phyloP scores from a whole-genome alignment of 1,284 basidiomycete species.

The Cryptococcus sp. region DNA sequence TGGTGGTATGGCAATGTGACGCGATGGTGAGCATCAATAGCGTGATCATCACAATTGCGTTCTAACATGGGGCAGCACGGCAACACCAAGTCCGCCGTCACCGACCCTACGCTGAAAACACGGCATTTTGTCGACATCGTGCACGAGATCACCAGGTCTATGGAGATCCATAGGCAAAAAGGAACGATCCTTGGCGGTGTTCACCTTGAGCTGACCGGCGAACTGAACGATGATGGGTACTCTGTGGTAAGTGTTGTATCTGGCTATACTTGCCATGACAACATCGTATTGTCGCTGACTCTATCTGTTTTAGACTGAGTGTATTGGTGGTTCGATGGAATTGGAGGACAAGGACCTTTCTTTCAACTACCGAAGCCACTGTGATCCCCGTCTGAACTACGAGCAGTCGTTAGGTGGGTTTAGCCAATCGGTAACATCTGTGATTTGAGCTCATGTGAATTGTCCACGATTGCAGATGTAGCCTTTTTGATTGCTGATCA shows the following conservation, averaged over 20 bases:
- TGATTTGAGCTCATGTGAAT: background rate
- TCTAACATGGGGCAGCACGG: conserved; percentile 12
- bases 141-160: conserved; percentile 76
- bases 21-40: conserved; percentile 65
- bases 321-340: conserved; percentile 61
- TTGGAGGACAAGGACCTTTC: conserved; percentile 58
- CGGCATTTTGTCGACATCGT: conserved; percentile 90
- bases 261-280: background rate
- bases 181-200: conserved; percentile 85
- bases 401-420: conserved; percentile 57
- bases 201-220: conserved; percentile 94
- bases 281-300: conserved; percentile 3
- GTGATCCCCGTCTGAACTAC: conserved; percentile 58
- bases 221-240: conserved; percentile 87
- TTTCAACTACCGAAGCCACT: conserved; percentile 57
- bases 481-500: conserved; percentile 55
- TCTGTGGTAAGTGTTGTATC: conserved; percentile 63
- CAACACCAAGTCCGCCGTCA: conserved; percentile 76
- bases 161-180: conserved; percentile 73
- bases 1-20: conserved; percentile 92
- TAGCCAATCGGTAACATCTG: conserved; percentile 1
- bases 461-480: conserved; percentile 48
- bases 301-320: conserved; percentile 54
- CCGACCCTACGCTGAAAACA: conserved; percentile 69
- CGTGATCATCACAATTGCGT: too few relatives aligned